phyloP scores from a whole-genome alignment of 495 filamentous ascomycete genomes.

The Tuber indicum region DNA sequence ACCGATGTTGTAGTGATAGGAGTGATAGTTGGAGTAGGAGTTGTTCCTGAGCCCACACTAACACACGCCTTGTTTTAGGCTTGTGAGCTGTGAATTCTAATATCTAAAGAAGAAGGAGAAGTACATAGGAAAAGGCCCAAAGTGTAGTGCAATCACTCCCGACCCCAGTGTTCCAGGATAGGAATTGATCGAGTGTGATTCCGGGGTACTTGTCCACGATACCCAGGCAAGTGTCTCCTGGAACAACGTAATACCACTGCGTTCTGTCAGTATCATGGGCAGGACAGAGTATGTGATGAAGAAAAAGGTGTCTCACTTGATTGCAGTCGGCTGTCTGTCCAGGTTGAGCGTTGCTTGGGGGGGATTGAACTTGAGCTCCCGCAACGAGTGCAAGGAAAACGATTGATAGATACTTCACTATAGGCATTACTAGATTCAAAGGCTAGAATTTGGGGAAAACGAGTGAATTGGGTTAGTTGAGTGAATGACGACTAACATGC shows the following conservation, averaged over 20 bases:
- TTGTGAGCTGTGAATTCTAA: background rate
- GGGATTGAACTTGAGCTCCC: background rate
- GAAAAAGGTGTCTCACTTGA: background rate
- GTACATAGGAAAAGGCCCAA: background rate
- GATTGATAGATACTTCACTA: background rate
- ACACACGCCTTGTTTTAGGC: background rate
- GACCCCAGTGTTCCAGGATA: conserved; percentile 46
- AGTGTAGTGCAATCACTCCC: conserved; percentile 44
- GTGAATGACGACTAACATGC: background rate
- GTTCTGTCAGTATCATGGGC: background rate
- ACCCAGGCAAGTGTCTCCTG: background rate
- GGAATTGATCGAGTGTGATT: conserved; percentile 40
- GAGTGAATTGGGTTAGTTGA: background rate
- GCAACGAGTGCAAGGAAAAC: background rate
- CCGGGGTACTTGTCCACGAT: conserved; percentile 10
- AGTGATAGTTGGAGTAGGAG: too few relatives aligned
- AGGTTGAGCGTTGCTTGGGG: background rate
- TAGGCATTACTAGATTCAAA: background rate
- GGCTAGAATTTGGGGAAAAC: background rate
- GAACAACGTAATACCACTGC: background rate
- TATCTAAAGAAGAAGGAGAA: background rate
- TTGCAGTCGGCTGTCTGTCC: background rate
- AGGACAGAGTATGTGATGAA: background rate
- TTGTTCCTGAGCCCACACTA: too few relatives aligned
- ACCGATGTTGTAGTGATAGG: background rate